Evolutionary conservation across 768 basidiomycete genomes (phyloP).

Genomic region (Boletus sensibilis): DNA sequence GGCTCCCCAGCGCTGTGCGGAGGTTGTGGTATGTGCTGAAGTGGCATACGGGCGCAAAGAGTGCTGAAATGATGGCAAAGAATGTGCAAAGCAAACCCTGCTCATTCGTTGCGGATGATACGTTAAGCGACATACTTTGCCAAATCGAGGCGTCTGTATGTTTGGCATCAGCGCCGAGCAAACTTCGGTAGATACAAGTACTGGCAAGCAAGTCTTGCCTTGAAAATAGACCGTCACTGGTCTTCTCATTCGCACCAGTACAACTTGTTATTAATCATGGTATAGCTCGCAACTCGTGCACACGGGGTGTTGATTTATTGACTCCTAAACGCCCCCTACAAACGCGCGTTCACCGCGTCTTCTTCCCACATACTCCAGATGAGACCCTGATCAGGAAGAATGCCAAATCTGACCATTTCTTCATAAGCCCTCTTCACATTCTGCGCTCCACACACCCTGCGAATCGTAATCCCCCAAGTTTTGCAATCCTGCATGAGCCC

Average conservation of each 20-base stretch:
- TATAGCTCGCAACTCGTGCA: background rate
- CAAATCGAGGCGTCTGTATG: conserved; percentile 12
- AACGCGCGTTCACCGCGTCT: conserved; percentile 9
- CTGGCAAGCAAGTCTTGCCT: background rate
- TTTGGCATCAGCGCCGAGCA: conserved; percentile 1
- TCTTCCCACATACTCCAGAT: conserved; percentile 68
- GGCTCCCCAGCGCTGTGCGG: conserved; percentile 57
- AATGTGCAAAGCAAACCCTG: background rate
- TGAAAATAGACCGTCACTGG: background rate
- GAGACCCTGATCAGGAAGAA: conserved; percentile 55
- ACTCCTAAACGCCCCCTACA: conserved; percentile 3
- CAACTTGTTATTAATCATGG: background rate
- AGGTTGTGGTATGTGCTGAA: conserved; percentile 50
- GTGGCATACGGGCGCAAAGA: conserved; percentile 15
- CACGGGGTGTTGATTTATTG: background rate
- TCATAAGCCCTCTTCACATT: conserved; percentile 51
- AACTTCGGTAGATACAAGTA: no score
- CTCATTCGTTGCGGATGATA: conserved; percentile 4
- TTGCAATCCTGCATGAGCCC: conserved; percentile 55
- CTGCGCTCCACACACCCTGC: conserved; percentile 46
- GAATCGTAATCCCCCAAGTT: conserved; percentile 52
- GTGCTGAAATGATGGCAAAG: background rate
- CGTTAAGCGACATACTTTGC: conserved; percentile 3
- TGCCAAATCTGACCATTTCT: conserved; percentile 41
- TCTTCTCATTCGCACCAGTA: background rate